Percentiles rank a stretch among this genome's conserved stretches.
phyloP scores from a whole-genome alignment of 495 filamentous ascomycete species.

The Clohesyomyces aquaticus region DNA sequence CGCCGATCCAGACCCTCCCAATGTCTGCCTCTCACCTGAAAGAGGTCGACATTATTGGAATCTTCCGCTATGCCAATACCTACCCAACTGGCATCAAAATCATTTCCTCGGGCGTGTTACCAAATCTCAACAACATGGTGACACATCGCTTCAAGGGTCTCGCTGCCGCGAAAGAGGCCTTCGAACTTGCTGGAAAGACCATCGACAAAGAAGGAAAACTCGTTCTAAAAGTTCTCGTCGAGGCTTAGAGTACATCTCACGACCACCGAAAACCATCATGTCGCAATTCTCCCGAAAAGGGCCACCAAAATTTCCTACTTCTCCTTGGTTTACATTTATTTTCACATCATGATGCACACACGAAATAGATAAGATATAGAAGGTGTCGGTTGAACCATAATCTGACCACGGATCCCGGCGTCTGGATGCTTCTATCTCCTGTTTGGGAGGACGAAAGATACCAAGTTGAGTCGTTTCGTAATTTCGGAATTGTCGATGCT shows the following conservation, averaged over 20 bases:
- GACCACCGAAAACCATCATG: conserved; percentile 6
- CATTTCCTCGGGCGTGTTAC: conserved; percentile 39
- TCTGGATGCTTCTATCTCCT: not conserved
- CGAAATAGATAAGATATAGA: not conserved
- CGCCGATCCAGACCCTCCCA: conserved; percentile 44
- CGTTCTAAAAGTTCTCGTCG: conserved; percentile 43
- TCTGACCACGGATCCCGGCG: not conserved
- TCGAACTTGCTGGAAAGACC: conserved; percentile 42
- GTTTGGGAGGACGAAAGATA: not conserved
- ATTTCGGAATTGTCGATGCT: not conserved
- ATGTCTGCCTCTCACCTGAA: conserved; percentile 43
- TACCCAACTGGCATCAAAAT: conserved; percentile 44
- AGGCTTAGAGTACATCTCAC: conserved; percentile 14
- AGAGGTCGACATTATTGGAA: conserved; percentile 44
- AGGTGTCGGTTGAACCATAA: not conserved
- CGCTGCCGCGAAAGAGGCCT: conserved; percentile 41
- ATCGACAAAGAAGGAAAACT: conserved; percentile 42
- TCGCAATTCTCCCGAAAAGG: not conserved
- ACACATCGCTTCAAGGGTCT: conserved; percentile 44
- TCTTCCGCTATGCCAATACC: conserved; percentile 46
- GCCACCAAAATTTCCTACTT: not conserved
- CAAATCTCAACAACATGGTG: conserved; percentile 42
- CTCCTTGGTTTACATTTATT: not conserved
- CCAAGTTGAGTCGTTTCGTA: not conserved
- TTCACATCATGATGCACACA: not conserved